Conservation (phyloP, 345 rosid genomes). For the Durio zibethinus region DNA sequence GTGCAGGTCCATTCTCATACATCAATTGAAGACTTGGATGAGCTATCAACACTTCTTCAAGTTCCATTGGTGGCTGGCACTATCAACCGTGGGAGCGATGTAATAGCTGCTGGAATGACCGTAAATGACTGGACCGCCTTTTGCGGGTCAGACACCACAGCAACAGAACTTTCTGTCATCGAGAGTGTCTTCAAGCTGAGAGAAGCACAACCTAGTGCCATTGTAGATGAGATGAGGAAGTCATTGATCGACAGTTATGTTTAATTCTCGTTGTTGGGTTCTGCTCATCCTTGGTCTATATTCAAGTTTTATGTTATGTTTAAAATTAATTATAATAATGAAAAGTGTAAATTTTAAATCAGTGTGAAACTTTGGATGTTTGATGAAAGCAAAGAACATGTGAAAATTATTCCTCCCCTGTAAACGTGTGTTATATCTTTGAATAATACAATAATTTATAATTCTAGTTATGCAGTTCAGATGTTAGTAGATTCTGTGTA, state of each 20-base stretch:
- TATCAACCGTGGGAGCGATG: constrained; percentile 85
- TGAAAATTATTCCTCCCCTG: too few relatives aligned
- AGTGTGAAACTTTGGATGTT: too few relatives aligned
- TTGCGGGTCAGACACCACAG: constrained; percentile 93
- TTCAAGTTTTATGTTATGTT: not conserved
- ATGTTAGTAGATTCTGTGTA: too few relatives aligned
- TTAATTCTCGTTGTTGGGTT: constrained; percentile 15
- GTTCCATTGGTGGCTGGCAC: constrained; percentile 77
- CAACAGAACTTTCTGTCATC: constrained; percentile 80
- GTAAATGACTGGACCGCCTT: constrained; percentile 91
- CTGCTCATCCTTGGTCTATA: not conserved
- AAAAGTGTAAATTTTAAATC: not conserved
- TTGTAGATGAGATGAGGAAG: constrained; percentile 88
- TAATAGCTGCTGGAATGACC: constrained; percentile 74
- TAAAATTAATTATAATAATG: too few relatives aligned
- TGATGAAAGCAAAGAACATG: too few relatives aligned
- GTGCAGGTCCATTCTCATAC: constrained; percentile 90
- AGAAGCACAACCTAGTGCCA: constrained; percentile 81
- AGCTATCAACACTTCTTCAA: constrained; percentile 88
- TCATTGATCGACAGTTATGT: constrained; percentile 79
- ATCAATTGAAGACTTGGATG: constrained; percentile 89
- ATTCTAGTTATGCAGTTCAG: too few relatives aligned
- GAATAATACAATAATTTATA: too few relatives aligned
- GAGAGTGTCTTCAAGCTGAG: constrained; percentile 91
- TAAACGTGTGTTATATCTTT: not conserved